phyloP scores from a whole-genome alignment of 345 rosid genomes.

The Erodium maritimum region DNA sequence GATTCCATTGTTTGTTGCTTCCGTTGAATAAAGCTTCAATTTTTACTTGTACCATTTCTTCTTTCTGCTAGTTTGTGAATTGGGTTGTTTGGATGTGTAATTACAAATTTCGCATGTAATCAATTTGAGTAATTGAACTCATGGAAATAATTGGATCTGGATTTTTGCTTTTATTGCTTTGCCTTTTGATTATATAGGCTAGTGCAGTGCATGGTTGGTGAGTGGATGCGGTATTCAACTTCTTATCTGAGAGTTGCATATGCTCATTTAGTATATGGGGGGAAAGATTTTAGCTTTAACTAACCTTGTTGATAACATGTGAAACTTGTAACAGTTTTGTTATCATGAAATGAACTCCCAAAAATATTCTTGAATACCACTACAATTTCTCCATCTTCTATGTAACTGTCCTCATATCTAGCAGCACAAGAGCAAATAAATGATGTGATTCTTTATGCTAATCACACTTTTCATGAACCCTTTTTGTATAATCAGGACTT shows the following conservation, averaged over 20 bases:
- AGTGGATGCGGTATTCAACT: too few relatives aligned
- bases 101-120: not conserved
- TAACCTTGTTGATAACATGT: not conserved
- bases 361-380: not conserved
- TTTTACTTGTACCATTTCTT: constrained; percentile 10
- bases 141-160: not conserved
- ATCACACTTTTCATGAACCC: constrained; percentile 5
- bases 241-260: too few relatives aligned
- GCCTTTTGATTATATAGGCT: too few relatives aligned
- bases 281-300: too few relatives aligned
- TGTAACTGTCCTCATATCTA: too few relatives aligned
- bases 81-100: constrained; percentile 1
- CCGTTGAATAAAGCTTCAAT: not conserved
- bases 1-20: constrained; percentile 8
- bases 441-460: too few relatives aligned
- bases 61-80: constrained; percentile 8
- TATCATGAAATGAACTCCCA: not conserved
- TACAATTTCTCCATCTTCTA: too few relatives aligned
- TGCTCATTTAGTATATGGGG: too few relatives aligned
- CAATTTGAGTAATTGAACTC: not conserved
- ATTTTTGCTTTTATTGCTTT: too few relatives aligned
- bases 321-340: not conserved
- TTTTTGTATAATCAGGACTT: constrained; percentile 42
- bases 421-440: too few relatives aligned
- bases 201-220: too few relatives aligned